A percentile compares a stretch with the other conserved stretches of the same genome.
phyloP scores from a whole-genome alignment of 257 asterid genomes.

The Solanum bulbocastanum region DNA sequence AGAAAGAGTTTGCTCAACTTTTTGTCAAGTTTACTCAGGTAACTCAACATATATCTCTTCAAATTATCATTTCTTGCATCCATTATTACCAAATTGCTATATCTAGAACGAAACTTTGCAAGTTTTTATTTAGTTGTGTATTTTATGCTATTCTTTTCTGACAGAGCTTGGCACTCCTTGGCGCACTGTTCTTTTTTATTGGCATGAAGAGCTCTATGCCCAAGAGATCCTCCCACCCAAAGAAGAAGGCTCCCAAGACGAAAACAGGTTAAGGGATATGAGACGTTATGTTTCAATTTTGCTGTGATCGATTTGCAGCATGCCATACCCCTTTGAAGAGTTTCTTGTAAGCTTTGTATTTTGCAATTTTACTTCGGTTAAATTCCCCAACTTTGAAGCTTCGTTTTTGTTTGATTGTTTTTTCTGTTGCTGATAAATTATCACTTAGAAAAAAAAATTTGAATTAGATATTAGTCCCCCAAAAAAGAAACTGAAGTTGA shows the following conservation, averaged over 20 bases:
- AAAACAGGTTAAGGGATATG: slow-evolving; percentile 34
- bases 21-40: slow-evolving; percentile 81
- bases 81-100: not conserved
- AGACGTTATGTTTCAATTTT: not conserved
- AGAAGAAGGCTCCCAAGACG: slow-evolving; percentile 65
- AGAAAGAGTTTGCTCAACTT: slow-evolving; percentile 57
- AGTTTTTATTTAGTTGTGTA: not conserved
- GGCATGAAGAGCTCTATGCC: slow-evolving; percentile 89
- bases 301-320: not conserved
- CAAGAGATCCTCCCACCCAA: slow-evolving; percentile 44
- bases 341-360: not conserved
- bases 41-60: not conserved
- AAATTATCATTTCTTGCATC: not conserved
- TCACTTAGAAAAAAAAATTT: not conserved
- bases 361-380: not conserved
- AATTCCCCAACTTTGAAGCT: not conserved
- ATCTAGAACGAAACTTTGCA: not conserved
- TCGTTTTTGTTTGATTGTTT: not conserved
- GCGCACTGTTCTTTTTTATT: slow-evolving; percentile 72
- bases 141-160: not conserved
- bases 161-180: slow-evolving; percentile 70
- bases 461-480: not conserved
- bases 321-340: not conserved
- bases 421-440: not conserved
- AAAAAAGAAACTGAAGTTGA: not conserved